phyloP scores from a whole-genome alignment of 2,329 filamentous ascomycete species.

The Penicillium sp. region DNA sequence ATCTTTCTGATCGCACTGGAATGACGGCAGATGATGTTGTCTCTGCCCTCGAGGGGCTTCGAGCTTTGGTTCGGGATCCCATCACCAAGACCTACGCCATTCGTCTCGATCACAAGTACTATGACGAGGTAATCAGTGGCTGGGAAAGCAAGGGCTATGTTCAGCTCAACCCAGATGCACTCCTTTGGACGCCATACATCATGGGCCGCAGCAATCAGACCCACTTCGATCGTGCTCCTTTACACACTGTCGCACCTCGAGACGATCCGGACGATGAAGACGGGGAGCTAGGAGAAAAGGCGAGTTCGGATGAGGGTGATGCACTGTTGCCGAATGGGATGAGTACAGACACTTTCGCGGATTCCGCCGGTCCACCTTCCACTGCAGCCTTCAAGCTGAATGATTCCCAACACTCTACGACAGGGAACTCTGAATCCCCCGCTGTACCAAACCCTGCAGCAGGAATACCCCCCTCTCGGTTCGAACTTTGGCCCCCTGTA shows the following conservation, averaged over 20 bases:
- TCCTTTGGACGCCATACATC: slow-evolving; percentile 95
- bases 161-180: slow-evolving; percentile 72
- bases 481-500: slow-evolving; percentile 46
- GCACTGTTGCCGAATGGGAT: slow-evolving; percentile 18
- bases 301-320: slow-evolving; percentile 19
- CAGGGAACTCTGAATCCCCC: slow-evolving; percentile 15
- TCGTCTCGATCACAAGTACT: slow-evolving; percentile 81
- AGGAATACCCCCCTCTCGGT: slow-evolving; percentile 44
- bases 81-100: slow-evolving; percentile 87
- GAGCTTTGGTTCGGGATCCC: slow-evolving; percentile 86
- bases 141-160: slow-evolving; percentile 90
- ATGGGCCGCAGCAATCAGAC: slow-evolving; percentile 86
- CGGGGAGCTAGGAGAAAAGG: slow-evolving; percentile 27
- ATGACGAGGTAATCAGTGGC: slow-evolving; percentile 81
- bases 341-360: slow-evolving; percentile 19
- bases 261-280: slow-evolving; percentile 57
- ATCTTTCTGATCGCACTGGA: slow-evolving; percentile 77
- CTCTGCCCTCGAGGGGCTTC: slow-evolving; percentile 84
- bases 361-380: slow-evolving; percentile 39
- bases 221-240: slow-evolving; percentile 78
- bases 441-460: slow-evolving; percentile 31
- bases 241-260: slow-evolving; percentile 84
- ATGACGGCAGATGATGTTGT: slow-evolving; percentile 97
- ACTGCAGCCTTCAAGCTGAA: slow-evolving; percentile 32
- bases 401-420: slow-evolving; percentile 24